Evolutionary conservation across 257 asterid species (phyloP).

Genomic region (Anisodus acutangulus): DNA sequence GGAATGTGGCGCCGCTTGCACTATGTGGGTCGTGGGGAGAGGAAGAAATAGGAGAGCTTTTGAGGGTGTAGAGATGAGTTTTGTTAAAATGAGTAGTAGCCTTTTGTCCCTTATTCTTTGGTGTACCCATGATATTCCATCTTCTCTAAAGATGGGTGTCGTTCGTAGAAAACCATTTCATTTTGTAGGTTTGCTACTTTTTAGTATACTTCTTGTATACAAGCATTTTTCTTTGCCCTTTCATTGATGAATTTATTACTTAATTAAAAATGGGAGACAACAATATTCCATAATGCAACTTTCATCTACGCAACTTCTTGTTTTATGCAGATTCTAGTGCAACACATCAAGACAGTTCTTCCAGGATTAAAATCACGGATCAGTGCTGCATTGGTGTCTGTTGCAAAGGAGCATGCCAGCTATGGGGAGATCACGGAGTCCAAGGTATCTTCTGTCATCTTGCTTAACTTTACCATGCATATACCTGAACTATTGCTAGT

Average conservation of each 20-base stretch:
- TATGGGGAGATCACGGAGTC: slow-evolving; percentile 93
- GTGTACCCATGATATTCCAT: slow-evolving; percentile 4
- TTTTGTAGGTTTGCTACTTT: not conserved
- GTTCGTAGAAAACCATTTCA: not conserved
- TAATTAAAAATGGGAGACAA: not conserved
- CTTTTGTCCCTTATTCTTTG: not conserved
- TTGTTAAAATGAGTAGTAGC: not conserved
- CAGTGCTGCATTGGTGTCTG: slow-evolving; percentile 73
- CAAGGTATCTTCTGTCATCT: slow-evolving; percentile 52
- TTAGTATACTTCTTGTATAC: not conserved
- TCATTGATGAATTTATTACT: not conserved
- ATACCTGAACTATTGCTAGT: not conserved
- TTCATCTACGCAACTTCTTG: not conserved
- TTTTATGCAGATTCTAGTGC: slow-evolving; percentile 70
- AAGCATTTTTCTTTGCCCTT: not conserved
- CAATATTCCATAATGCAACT: not conserved
- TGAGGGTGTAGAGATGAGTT: not conserved
- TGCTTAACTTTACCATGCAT: slow-evolving; percentile 16
- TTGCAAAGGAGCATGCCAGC: slow-evolving; percentile 95
- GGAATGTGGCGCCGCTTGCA: not conserved
- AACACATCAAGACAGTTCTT: slow-evolving; percentile 84
- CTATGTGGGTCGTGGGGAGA: not conserved
- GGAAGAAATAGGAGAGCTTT: slow-evolving; percentile 8
- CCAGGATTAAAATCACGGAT: slow-evolving; percentile 93
- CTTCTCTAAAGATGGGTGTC: not conserved